Percentiles rank a stretch among this genome's conserved stretches.
Evolutionary conservation across 2,329 filamentous ascomycete genomes (phyloP).

Genomic region (Davidsoniella eucalypti): DNA sequence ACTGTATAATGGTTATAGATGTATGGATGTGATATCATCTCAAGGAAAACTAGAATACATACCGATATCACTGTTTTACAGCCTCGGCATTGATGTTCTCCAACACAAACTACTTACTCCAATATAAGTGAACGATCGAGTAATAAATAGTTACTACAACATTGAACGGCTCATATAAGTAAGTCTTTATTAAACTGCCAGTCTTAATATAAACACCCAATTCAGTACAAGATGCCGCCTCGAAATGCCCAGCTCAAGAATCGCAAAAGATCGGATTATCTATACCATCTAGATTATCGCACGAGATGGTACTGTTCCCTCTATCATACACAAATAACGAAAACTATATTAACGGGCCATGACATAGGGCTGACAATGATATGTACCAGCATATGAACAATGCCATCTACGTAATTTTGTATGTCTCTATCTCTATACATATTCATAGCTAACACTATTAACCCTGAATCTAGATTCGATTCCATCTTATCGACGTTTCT

Average conservation of each 20-base stretch:
- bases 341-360: not conserved
- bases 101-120: too few species aligned
- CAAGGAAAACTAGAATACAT: too few species aligned
- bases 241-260: not conserved
- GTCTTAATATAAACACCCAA: too few species aligned
- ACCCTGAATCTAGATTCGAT: conserved; percentile 46
- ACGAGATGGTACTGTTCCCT: conserved; percentile 54
- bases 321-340: not conserved
- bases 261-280: conserved; percentile 46
- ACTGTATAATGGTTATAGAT: not conserved
- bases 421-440: conserved; percentile 16
- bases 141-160: too few species aligned
- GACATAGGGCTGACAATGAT: conserved; percentile 68
- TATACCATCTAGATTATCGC: conserved; percentile 63
- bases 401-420: conserved; percentile 68
- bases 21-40: too few species aligned
- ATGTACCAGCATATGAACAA: conserved; percentile 95
- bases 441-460: not conserved
- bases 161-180: too few species aligned
- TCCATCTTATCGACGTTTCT: conserved; percentile 81
- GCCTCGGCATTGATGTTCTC: too few species aligned
- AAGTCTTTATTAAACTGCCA: too few species aligned
- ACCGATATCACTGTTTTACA: too few species aligned
- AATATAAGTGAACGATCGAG: too few species aligned
- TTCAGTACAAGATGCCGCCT: too few species aligned